Conservation (phyloP, 2,329 filamentous ascomycete species). For the Elsinoe fawcettii region DNA sequence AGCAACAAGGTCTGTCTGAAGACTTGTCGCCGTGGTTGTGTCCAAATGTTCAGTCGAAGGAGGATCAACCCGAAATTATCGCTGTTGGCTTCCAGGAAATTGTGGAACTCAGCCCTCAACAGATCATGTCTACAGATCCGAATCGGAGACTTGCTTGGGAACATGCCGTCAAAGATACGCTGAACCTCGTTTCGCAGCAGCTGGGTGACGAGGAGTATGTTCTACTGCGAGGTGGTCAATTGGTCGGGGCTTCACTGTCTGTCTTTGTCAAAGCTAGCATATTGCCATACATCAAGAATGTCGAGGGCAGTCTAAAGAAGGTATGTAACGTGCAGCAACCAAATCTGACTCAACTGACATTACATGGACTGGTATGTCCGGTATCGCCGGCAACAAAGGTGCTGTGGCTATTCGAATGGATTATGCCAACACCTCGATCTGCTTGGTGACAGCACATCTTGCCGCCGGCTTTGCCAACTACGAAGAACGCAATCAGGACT, state of each 20-base stretch:
- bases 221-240: constrained; percentile 79
- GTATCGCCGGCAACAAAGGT: constrained; percentile 96
- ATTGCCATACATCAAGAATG: constrained; percentile 81
- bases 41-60: constrained; percentile 50
- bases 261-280: constrained; percentile 79
- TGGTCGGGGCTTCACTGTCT: constrained; percentile 87
- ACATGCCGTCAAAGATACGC: constrained; percentile 62
- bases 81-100: constrained; percentile 96
- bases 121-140: constrained; percentile 98
- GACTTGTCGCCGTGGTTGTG: constrained; percentile 84
- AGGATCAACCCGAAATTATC: constrained; percentile 70
- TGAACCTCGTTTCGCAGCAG: constrained; percentile 63
- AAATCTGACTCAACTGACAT: constrained; percentile 32
- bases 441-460: constrained; percentile 92
- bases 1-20: constrained; percentile 65
- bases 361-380: constrained; percentile 68
- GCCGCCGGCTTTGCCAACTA: constrained; percentile 96
- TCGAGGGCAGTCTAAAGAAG: constrained; percentile 94
- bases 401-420: constrained; percentile 95
- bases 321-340: background rate
- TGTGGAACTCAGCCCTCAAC: constrained; percentile 92
- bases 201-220: constrained; percentile 73
- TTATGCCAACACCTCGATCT: constrained; percentile 84
- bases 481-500: constrained; percentile 90
- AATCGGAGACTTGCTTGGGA: constrained; percentile 82